Conservation (phyloP, 2,329 filamentous ascomycete species). For the Diaporthe ampelina region DNA sequence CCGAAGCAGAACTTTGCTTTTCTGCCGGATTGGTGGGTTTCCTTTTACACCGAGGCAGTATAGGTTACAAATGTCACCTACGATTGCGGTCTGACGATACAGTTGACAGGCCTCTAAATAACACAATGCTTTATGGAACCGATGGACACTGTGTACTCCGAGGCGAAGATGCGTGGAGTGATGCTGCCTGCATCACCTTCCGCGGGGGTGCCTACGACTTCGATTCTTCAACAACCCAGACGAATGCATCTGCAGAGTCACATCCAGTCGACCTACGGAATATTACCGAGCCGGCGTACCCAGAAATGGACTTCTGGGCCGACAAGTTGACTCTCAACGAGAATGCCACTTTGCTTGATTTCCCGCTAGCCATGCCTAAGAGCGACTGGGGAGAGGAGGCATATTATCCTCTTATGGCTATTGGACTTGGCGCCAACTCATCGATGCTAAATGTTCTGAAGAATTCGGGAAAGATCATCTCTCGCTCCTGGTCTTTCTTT, state of each 20-base stretch:
- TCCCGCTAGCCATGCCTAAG: conserved; percentile 44
- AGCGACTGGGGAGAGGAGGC: conserved; percentile 45
- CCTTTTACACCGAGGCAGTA: background rate
- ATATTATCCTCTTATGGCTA: conserved; percentile 43
- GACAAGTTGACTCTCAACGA: conserved; percentile 36
- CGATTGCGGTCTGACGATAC: conserved; percentile 17
- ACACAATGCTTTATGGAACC: conserved; percentile 13
- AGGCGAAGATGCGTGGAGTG: background rate
- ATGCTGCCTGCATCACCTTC: conserved; percentile 12
- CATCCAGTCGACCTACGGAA: background rate
- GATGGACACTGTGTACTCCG: background rate
- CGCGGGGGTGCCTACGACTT: conserved; percentile 25
- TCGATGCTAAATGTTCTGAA: conserved; percentile 48
- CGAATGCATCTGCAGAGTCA: background rate
- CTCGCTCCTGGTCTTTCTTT: conserved; percentile 50
- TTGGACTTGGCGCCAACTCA: conserved; percentile 51
- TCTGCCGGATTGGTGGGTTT: conserved; percentile 12
- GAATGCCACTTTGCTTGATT: conserved; percentile 42
- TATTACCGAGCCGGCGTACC: background rate
- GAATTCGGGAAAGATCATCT: conserved; percentile 46
- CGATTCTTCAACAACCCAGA: conserved; percentile 14
- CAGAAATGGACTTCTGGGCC: background rate
- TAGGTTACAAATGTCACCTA: background rate
- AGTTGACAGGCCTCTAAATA: conserved; percentile 3
- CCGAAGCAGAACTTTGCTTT: conserved; percentile 27